A percentile compares a stretch with the other conserved stretches of the same genome.
These are phyloP conservation scores for Leishmania mexicana DNA, from an alignment of 208 protist species.

Conservation along the genomic window DNA sequence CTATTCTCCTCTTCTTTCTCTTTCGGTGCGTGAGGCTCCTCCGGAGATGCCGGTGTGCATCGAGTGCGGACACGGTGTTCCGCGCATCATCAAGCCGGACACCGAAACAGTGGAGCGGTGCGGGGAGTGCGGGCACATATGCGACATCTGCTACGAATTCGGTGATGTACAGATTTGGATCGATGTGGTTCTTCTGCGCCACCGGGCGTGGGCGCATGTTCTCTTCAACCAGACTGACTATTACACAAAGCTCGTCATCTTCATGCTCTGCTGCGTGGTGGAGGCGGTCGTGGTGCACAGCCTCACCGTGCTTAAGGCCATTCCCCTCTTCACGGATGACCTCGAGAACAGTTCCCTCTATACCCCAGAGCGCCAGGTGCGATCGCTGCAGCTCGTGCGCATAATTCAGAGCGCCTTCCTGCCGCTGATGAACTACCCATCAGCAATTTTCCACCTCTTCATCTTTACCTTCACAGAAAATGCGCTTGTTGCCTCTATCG, in stretches of 20 bases:
- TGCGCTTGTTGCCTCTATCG: conserved; percentile 49
- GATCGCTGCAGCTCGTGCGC: conserved; percentile 69
- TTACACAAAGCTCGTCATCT: conserved; percentile 16
- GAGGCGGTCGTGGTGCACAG: conserved; percentile 77
- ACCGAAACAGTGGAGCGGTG: conserved; percentile 80
- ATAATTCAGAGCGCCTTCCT: conserved; percentile 55
- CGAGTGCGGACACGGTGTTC: conserved; percentile 58
- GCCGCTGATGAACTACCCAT: conserved; percentile 49
- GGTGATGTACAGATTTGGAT: conserved; percentile 74
- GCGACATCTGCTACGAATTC: conserved; percentile 84
- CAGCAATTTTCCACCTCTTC: conserved; percentile 56
- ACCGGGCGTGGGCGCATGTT: conserved; percentile 75
- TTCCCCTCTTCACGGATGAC: conserved; percentile 14
- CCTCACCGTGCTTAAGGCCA: conserved; percentile 37
- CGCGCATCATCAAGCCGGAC: conserved; percentile 68
- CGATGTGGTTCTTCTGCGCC: conserved; percentile 68
- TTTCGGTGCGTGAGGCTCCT: conserved; percentile 5
- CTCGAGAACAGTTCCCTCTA: conserved; percentile 14
- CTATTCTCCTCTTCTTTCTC: neutral
- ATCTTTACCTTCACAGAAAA: conserved; percentile 66
- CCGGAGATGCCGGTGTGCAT: conserved; percentile 77
- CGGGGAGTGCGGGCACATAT: conserved; percentile 48
- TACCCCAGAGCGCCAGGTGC: conserved; percentile 23
- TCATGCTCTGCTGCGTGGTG: conserved; percentile 59
- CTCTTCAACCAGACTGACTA: conserved; percentile 61